Evolutionary conservation across 2,329 filamentous ascomycete species (phyloP), one percentile per base, ranked within the genome.

Genomic region (Peltaster fructicola): DNA sequence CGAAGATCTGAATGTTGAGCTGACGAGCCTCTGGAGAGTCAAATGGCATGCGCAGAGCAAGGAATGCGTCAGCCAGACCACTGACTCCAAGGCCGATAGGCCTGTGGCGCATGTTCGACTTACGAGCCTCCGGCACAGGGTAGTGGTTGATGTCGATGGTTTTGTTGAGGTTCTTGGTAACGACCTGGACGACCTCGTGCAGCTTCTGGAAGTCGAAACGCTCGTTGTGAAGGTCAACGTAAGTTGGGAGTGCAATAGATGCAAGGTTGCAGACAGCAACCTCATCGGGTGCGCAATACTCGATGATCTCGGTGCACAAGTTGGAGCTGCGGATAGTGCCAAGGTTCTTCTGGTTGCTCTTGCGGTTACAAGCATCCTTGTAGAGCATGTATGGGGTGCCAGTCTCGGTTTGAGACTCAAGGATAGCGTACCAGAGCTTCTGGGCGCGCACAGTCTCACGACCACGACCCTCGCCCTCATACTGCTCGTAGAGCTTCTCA

Each of bases 281-380:
- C 67, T 98, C 88, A 54, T 98, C 88, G 17, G 88, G 85, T 17
- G 88, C 81, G 37, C 66, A 90, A 64, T 93, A 98, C 62, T 98
- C 88, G 37, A 98, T 69, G 43, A 98, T 98, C 58, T 98, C 88
- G 24, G 85, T 95, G 72, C 88, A 98, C 23, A 98, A 66, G 56
- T 98, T 98, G 47, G 88, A 98, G 65, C 81, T 93, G 55, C 82
- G 82, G 44, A 98, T 98, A 34, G 84, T 93, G 38, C 88, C 88
- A 15, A 98, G 67, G 59, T 98, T 98, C 75, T 98, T 95, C 63
- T 98, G 88, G 69, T 98, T 98, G 66, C 84, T 93, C 76, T 98
- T 98, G 53, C 73, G 73, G 70, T 98, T 98, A 71, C 78, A 85
- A 47, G 74, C 68, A 57, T 98, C 88, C 67, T 98, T 98, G 73